Conservation (phyloP, 805 yeast species). For the Hanseniaspora thailandica region DNA sequence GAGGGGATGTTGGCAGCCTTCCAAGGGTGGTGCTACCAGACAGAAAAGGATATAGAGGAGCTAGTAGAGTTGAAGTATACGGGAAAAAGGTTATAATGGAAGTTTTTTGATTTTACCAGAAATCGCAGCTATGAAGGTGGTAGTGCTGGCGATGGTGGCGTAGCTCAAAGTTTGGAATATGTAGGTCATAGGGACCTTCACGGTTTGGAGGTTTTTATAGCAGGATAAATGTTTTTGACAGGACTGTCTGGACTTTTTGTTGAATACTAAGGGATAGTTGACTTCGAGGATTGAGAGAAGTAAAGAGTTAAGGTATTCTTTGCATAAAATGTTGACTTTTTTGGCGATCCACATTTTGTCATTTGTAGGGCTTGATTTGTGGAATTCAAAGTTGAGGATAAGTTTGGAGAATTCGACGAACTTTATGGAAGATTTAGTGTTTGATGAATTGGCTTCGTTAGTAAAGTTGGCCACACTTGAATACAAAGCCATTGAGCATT, state of each 20-base stretch:
- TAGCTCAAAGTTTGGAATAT: conserved; percentile 15
- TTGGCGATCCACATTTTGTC: neutral
- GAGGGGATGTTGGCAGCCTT: conserved; percentile 3
- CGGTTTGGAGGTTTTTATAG: conserved; percentile 23
- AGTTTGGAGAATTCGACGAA: neutral
- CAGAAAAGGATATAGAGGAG: conserved; percentile 1
- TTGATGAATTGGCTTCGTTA: neutral
- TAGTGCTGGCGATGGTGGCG: conserved; percentile 19
- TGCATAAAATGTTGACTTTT: neutral
- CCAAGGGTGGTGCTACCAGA: conserved; percentile 11
- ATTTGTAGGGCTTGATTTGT: neutral
- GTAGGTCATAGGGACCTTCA: conserved; percentile 12
- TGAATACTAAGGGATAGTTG: conserved; percentile 29
- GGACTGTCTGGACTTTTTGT: conserved; percentile 20
- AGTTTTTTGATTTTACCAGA: neutral
- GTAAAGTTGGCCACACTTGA: neutral
- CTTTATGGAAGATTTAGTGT: neutral
- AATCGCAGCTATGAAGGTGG: conserved; percentile 21
- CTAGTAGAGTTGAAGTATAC: conserved; percentile 1
- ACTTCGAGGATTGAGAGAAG: conserved; percentile 29
- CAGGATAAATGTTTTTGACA: conserved; percentile 19
- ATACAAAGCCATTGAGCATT: neutral
- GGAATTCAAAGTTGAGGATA: neutral
- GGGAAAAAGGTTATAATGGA: neutral
- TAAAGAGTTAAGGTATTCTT: conserved; percentile 15